These are phyloP conservation scores for Sequoiadendron giganteum DNA, from an alignment of 75 land plant species.

Conservation along the genomic window DNA sequence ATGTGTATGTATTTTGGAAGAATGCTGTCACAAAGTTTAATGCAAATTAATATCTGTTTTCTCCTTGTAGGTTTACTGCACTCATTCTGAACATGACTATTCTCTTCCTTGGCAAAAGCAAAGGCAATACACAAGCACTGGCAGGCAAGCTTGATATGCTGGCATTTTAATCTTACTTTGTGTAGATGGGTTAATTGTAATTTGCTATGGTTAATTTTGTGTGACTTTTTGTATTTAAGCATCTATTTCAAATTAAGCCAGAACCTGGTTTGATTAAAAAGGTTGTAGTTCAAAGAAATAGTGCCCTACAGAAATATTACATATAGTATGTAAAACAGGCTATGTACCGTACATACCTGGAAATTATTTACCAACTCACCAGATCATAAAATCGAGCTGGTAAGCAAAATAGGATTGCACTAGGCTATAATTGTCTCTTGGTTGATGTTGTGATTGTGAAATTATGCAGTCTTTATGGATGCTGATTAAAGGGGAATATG, in stretches of 20 bases:
- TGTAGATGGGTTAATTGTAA: neutral
- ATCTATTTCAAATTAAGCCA: neutral
- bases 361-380: no score
- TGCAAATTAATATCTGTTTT: slow-evolving; percentile 3
- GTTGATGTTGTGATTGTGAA: neutral
- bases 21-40: neutral
- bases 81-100: slow-evolving; percentile 89
- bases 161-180: neutral
- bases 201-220: neutral
- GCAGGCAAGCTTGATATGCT: slow-evolving; percentile 60
- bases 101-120: slow-evolving; percentile 99
- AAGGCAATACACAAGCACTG: slow-evolving; percentile 86
- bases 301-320: neutral
- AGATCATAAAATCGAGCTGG: neutral
- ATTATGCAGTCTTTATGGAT: neutral
- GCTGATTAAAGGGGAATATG: neutral
- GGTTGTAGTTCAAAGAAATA: neutral
- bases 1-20: neutral
- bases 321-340: neutral
- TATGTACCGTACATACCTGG: neutral
- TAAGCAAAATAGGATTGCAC: neutral
- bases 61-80: slow-evolving; percentile 80
- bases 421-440: neutral
- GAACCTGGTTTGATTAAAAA: neutral
- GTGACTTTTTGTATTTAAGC: neutral